A percentile compares a stretch with the other conserved stretches of the same genome.
Evolutionary conservation across 129 eudicot genomes (phyloP).

Genomic region (Sambucus nigra): DNA sequence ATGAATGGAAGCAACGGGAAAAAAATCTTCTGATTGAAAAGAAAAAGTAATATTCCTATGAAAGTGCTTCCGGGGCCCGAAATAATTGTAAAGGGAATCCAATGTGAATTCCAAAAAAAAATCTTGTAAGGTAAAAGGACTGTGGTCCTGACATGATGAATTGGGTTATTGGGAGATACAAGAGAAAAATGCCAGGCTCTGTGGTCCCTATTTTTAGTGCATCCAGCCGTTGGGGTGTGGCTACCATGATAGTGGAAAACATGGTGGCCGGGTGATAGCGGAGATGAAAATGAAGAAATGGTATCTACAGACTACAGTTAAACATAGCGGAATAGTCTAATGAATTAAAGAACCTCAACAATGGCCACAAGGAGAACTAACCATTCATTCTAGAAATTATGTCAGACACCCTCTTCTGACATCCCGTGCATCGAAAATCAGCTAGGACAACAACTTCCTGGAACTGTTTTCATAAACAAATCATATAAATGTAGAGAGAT

Average conservation of each 20-base stretch:
- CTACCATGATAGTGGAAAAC: neutral
- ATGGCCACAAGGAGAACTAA: conserved; percentile 15
- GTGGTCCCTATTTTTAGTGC: neutral
- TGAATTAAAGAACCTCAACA: conserved; percentile 11
- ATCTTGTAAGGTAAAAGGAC: neutral
- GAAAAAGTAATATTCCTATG: neutral
- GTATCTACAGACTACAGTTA: conserved; percentile 1
- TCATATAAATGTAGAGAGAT: neutral
- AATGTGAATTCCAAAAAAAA: conserved; percentile 1
- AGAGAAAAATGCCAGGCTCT: neutral
- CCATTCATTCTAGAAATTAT: conserved; percentile 64
- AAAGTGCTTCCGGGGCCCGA: conserved; percentile 3
- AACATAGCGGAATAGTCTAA: neutral
- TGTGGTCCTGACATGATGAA: neutral
- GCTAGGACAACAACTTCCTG: conserved; percentile 80
- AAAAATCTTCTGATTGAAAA: too few relatives aligned
- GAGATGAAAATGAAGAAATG: conserved; percentile 7
- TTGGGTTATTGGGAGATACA: too few relatives aligned
- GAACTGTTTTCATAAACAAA: conserved; percentile 32
- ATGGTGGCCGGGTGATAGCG: conserved; percentile 5
- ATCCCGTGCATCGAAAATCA: conserved; percentile 52
- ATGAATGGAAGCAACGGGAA: too few relatives aligned
- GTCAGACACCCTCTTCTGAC: conserved; percentile 67
- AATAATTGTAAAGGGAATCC: conserved; percentile 18
- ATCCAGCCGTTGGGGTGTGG: neutral